A percentile compares a stretch with the other conserved stretches of the same genome.
These are phyloP conservation scores for Pseudodiploospora longispora DNA, from an alignment of 2,329 filamentous ascomycete genomes.

Conservation along the genomic window DNA sequence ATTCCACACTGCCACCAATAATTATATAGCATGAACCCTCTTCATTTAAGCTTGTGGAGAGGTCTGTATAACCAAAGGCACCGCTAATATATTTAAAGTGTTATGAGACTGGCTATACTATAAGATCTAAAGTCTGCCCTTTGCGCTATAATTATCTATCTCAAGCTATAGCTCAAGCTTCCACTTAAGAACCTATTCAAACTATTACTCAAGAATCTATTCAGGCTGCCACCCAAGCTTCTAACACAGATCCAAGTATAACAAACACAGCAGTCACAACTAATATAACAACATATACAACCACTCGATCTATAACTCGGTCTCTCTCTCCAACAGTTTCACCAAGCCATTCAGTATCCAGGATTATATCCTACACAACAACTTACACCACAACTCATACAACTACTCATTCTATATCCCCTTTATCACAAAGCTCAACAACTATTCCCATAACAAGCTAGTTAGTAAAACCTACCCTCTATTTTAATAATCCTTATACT, in stretches of 20 bases:
- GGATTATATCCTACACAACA: too few relatives aligned
- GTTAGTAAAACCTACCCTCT: not conserved
- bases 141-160: constrained; percentile 5
- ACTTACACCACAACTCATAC: too few relatives aligned
- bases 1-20: constrained; percentile 5
- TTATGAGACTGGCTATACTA: constrained; percentile 6
- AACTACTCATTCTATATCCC: too few relatives aligned
- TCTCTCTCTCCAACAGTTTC: too few relatives aligned
- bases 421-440: not conserved
- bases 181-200: not conserved
- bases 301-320: too few relatives aligned
- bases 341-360: not conserved
- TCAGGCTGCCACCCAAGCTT: too few relatives aligned
- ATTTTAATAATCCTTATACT: constrained; percentile 8
- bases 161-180: not conserved
- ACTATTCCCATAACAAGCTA: not conserved
- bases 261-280: too few relatives aligned
- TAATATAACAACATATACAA: too few relatives aligned
- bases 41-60: constrained; percentile 11
- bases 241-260: too few relatives aligned
- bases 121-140: constrained; percentile 9
- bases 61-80: constrained; percentile 3
- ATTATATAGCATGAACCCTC: constrained; percentile 9
- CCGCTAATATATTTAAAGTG: constrained; percentile 11
- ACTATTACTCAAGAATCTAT: too few relatives aligned